Base-by-base conservation (phyloP, 2,329 filamentous ascomycete genomes). In the Bipolaris zeicola region DNA sequence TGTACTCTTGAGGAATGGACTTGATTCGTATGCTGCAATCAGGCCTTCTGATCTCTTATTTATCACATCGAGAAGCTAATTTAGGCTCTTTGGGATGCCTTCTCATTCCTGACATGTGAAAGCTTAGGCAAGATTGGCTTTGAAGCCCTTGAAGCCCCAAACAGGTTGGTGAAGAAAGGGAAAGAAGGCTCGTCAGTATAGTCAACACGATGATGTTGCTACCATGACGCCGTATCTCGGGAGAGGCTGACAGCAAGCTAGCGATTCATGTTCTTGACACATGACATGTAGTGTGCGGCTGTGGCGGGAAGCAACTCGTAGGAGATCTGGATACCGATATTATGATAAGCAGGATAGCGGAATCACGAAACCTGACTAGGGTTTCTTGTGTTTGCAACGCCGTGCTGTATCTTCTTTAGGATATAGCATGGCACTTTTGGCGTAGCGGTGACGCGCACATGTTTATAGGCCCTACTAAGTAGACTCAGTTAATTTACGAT, bases 1-100 rank as follows among this genome's bases (percentile, higher is more conserved):
- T 42, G 13, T n/a, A 36, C 16, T 46, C 45, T 10, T 22, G 26
- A 31, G 54, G 43, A 50, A 60, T 62, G 2, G 46, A 6, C 33
- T 47, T 31, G 10, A 52, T 42, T 16, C 43, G 52, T 33, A 50
- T 10, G 20, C 46, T 52, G 26, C 61, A 61, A 61, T 33, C 6
- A 55, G 51, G 48, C 53, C 59, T 38, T 50, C 39, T 26, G 43
- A 11, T 22, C 18, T 50, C 45, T 53, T 57, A 24, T 58, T 56
- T 34, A 51, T 57, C 24, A 24, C 7, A 6, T 60, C 43, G 6
- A 55, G 6, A 14, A 52, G 57, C n/a, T 46, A 18, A 53, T 50
- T 52, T 52, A 62, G 5, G 36, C 20, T 5, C 34, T 28, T 28
- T 41, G 39, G 37, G 47, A 58, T 26, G n/a, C n/a, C n/a, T 52